These are phyloP conservation scores for Plantago coronopus DNA, from an alignment of 305 asterid genomes.

Conservation along the genomic window DNA sequence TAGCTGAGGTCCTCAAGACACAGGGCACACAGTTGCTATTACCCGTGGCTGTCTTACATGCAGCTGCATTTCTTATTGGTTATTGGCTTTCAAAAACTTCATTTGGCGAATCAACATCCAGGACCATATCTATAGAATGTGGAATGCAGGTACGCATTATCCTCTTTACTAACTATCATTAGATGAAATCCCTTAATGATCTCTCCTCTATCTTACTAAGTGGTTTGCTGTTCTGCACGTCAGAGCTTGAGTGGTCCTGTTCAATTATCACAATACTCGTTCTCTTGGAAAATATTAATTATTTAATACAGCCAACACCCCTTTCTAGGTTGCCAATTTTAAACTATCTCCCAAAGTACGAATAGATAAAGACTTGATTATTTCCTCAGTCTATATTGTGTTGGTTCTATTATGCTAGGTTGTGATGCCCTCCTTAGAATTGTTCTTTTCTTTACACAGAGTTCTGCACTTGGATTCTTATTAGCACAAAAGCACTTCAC, in stretches of 20 bases:
- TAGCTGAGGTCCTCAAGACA: slow-evolving; percentile 78
- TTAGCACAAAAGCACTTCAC: slow-evolving; percentile 95
- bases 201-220: neutral
- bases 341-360: no score
- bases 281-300: no score
- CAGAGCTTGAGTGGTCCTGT: no score
- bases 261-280: no score
- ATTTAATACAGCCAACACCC: no score
- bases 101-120: slow-evolving; percentile 96
- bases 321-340: no score
- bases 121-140: slow-evolving; percentile 95
- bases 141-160: slow-evolving; percentile 81
- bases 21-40: slow-evolving; percentile 77
- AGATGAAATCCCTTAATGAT: slow-evolving; percentile 4
- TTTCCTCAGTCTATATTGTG: no score
- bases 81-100: slow-evolving; percentile 70
- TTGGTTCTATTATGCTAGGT: no score
- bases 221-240: neutral
- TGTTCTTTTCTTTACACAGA: slow-evolving; percentile 34
- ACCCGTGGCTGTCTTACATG: slow-evolving; percentile 83
- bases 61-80: slow-evolving; percentile 82
- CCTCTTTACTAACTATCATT: slow-evolving; percentile 5
- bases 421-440: no score
- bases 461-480: slow-evolving; percentile 94
- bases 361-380: no score